A percentile compares a stretch with the other conserved stretches of the same genome.
Conservation (phyloP, 495 filamentous ascomycete genomes). For the Aspergillus homomorphus region DNA sequence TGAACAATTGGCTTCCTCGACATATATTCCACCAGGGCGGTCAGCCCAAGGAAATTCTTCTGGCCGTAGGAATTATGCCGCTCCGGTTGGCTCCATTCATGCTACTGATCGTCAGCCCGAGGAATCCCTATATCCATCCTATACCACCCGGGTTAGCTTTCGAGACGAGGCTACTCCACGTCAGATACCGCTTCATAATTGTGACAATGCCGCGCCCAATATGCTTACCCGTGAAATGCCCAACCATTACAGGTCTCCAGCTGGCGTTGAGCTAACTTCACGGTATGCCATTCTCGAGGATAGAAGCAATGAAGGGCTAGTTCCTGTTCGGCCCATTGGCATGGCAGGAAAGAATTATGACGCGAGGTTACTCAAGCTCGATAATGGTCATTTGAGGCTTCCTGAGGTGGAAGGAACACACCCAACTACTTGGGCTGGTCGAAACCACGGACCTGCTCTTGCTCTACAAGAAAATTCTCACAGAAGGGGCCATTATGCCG, state of each 20-base stretch:
- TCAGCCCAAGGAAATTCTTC: constrained; percentile 19
- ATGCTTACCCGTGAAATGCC: constrained; percentile 11
- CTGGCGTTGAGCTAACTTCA: constrained; percentile 8
- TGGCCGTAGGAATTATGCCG: constrained; percentile 25
- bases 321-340: constrained; percentile 5
- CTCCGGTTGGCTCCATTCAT: constrained; percentile 17
- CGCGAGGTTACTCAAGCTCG: constrained; percentile 23
- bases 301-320: constrained; percentile 18
- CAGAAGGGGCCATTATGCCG: constrained; percentile 33
- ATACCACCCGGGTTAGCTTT: constrained; percentile 12
- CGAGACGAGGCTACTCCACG: constrained; percentile 19
- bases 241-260: constrained; percentile 11
- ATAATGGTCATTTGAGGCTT: constrained; percentile 12
- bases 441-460: constrained; percentile 16
- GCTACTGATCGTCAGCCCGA: constrained; percentile 18
- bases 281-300: constrained; percentile 17
- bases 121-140: constrained; percentile 14
- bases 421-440: constrained; percentile 11
- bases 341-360: constrained; percentile 17
- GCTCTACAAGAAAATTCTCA: constrained; percentile 17
- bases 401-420: constrained; percentile 14
- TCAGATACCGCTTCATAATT: constrained; percentile 17
- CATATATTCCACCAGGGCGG: constrained; percentile 18
- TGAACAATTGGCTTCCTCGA: constrained; percentile 20
- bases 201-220: constrained; percentile 13